Evolutionary conservation across 2,329 filamentous ascomycete genomes (phyloP), one percentile per base, ranked within the genome.

Genomic region (Monilinia laxa): DNA sequence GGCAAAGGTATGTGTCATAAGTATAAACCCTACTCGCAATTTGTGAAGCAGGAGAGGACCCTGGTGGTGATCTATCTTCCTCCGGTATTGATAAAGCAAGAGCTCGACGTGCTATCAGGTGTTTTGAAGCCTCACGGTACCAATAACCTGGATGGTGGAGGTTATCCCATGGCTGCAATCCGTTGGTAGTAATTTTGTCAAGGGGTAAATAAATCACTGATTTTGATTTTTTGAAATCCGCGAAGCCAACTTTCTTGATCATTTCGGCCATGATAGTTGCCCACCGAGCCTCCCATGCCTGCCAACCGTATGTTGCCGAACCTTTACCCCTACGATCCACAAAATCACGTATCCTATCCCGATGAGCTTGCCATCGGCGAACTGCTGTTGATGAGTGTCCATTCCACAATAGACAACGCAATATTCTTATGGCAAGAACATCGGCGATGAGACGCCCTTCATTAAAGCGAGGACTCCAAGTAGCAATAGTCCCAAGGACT

Each of bases 371-470:
- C 94, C 94, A 98, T 65, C 88, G 86, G 65, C 91, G 87, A 9
- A 91, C 90, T 3, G 93, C 93, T 53, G 88, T 82, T 40, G 90
- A 92, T n/a, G 90, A 88, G 71, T 93, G 88, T 23, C 87, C 88
- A 68, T 86, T 87, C 88, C 92, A 94, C 6, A 98, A 79, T 62
- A 96, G 82, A 75, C 93, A 95, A 49, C 94, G 88, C 23, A 98
- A 82, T 64, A 90, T 88, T 59, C 94, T 89, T 63, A 97, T 85
- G 0, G 92, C 88, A 70, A 96, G 85, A 14, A 90, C 80, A 77
- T 99, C 95, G 2, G 92, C 90, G 49, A 98, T 78, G 40, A 95
- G 80, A n/a, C 95, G 87, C n/a, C 91, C 92, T 77, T 98, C 92
- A 75, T 97, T 91, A 85, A 94, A 99, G 68, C 93, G 85, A 20